Evolutionary conservation across 2,329 filamentous ascomycete genomes (phyloP).

Genomic region (Pseudogymnoascus sp.): DNA sequence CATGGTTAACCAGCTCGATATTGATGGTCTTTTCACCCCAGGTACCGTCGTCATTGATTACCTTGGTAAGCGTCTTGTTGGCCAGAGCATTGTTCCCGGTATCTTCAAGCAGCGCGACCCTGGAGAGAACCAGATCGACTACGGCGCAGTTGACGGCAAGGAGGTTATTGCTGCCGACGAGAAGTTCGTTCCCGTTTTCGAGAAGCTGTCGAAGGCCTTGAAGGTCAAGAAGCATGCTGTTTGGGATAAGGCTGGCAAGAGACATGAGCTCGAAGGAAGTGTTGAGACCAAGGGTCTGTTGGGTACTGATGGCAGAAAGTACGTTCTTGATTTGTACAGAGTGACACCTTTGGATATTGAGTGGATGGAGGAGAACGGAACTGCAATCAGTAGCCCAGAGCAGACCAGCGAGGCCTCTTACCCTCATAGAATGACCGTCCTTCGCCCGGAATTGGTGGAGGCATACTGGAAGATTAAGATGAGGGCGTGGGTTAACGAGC

Average conservation of each 20-base stretch:
- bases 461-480: constrained; percentile 77
- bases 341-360: constrained; percentile 83
- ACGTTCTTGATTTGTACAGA: constrained; percentile 93
- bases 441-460: constrained; percentile 85
- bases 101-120: constrained; percentile 98
- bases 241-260: constrained; percentile 92
- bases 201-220: constrained; percentile 82
- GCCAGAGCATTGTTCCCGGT: constrained; percentile 94
- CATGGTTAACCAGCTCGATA: constrained; percentile 93
- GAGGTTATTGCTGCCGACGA: constrained; percentile 89
- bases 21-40: constrained; percentile 86
- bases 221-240: constrained; percentile 91
- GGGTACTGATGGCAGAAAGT: constrained; percentile 92
- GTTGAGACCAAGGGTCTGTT: constrained; percentile 98
- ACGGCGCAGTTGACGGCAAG: constrained; percentile 94
- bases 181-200: constrained; percentile 73
- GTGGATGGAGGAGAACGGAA: constrained; percentile 75
- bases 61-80: constrained; percentile 91
- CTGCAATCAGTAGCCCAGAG: constrained; percentile 29
- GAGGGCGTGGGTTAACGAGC: constrained; percentile 76
- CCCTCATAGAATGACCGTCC: constrained; percentile 91
- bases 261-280: constrained; percentile 86
- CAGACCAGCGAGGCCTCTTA: constrained; percentile 42
- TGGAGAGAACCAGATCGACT: constrained; percentile 97
- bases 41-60: constrained; percentile 97